These are phyloP conservation scores for Penicillium verhagenii DNA, from an alignment of 495 filamentous ascomycete genomes.

Conservation along the genomic window DNA sequence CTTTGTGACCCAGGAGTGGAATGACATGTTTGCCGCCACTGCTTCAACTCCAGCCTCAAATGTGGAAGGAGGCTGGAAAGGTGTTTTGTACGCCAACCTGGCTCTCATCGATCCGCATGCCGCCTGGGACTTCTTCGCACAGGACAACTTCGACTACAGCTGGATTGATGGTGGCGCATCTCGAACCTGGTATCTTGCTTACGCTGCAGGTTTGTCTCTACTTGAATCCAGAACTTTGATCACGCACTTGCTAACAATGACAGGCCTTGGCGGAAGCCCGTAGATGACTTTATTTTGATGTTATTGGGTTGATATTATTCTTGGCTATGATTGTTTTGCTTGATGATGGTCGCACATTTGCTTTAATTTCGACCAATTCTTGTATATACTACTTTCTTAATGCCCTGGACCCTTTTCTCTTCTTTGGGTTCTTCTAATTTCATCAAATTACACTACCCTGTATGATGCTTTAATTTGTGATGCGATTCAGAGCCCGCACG, in stretches of 20 bases:
- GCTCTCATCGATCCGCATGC: slow-evolving; percentile 71
- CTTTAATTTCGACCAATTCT: background rate
- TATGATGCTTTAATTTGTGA: too few relatives aligned
- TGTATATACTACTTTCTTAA: background rate
- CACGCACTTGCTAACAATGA: background rate
- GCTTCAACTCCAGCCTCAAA: slow-evolving; percentile 51
- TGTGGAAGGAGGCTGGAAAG: slow-evolving; percentile 76
- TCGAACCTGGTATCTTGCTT: slow-evolving; percentile 86
- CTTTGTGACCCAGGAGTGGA: slow-evolving; percentile 87
- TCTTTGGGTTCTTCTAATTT: too few relatives aligned
- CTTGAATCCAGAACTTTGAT: background rate
- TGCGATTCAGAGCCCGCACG: too few relatives aligned
- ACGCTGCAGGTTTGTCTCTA: slow-evolving; percentile 59
- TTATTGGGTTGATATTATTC: background rate
- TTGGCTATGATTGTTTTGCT: background rate
- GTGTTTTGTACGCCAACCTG: slow-evolving; percentile 79
- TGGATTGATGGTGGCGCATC: slow-evolving; percentile 87
- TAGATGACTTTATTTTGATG: background rate
- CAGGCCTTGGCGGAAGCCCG: background rate
- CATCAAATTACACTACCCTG: too few relatives aligned
- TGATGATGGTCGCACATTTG: background rate
- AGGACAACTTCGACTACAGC: slow-evolving; percentile 59
- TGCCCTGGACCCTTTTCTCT: too few relatives aligned
- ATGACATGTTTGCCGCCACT: slow-evolving; percentile 62
- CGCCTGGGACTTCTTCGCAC: slow-evolving; percentile 72